These are phyloP conservation scores for Nidula microcarpa DNA, from an alignment of 768 basidiomycete genomes.

Conservation along the genomic window DNA sequence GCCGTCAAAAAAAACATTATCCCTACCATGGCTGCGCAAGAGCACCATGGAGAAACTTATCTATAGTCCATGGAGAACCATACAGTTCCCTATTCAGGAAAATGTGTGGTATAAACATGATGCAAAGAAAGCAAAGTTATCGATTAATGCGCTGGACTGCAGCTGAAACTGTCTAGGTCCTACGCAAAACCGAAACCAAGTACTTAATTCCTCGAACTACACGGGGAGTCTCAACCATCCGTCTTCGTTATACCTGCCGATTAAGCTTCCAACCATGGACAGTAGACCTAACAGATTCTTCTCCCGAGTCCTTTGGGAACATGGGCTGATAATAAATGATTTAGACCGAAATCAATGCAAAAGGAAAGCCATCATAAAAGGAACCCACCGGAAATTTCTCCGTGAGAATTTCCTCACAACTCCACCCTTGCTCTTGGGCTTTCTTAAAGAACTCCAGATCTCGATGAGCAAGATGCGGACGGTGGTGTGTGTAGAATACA, in stretches of 20 bases:
- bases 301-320: slow-evolving; percentile 87
- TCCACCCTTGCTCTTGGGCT: slow-evolving; percentile 65
- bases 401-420: slow-evolving; percentile 64
- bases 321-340: slow-evolving; percentile 53
- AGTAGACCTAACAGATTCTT: slow-evolving; percentile 69
- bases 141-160: too few species aligned
- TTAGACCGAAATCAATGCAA: not conserved
- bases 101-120: too few species aligned
- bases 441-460: slow-evolving; percentile 81
- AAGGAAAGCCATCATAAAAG: not conserved
- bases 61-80: too few species aligned
- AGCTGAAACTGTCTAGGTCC: too few species aligned
- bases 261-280: slow-evolving; percentile 82
- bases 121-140: too few species aligned
- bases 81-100: too few species aligned
- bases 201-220: too few species aligned
- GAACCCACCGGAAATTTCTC: slow-evolving; percentile 57
- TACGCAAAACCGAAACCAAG: too few species aligned
- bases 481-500: slow-evolving; percentile 88
- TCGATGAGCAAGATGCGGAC: slow-evolving; percentile 76
- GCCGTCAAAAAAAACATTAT: too few species aligned
- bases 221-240: too few species aligned
- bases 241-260: not conserved
- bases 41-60: too few species aligned
- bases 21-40: too few species aligned